A percentile compares a stretch with the other conserved stretches of the same genome.
These are phyloP conservation scores for Apiospora kogelbergensis DNA, from an alignment of 2,329 filamentous ascomycete species.

Conservation along the genomic window DNA sequence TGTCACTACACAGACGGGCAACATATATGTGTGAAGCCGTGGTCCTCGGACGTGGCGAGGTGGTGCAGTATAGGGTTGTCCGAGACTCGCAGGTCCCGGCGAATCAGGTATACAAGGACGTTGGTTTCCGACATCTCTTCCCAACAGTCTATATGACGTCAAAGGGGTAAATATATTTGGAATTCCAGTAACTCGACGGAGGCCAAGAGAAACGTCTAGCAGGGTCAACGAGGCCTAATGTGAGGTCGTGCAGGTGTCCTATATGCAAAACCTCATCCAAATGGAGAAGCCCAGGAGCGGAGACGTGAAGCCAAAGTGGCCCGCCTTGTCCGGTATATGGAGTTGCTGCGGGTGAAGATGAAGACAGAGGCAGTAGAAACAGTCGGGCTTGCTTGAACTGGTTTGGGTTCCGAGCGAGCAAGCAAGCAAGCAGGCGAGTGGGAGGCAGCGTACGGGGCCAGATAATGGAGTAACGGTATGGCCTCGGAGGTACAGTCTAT, in stretches of 20 bases:
- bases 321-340: not conserved
- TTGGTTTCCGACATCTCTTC: slow-evolving; percentile 36
- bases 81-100: slow-evolving; percentile 69
- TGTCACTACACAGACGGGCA: slow-evolving; percentile 70
- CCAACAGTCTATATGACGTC: not conserved
- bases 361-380: no score
- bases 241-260: not conserved
- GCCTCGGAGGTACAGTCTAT: slow-evolving; percentile 4
- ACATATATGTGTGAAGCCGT: slow-evolving; percentile 66
- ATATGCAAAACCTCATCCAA: not conserved
- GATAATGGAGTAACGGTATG: not conserved
- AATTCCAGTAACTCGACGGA: not conserved
- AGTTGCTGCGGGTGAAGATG: not conserved
- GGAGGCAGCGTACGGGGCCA: not conserved
- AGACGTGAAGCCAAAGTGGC: not conserved
- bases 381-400: not conserved
- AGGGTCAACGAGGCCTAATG: not conserved
- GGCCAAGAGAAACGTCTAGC: not conserved
- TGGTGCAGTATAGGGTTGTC: slow-evolving; percentile 74
- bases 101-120: slow-evolving; percentile 69
- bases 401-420: not conserved
- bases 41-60: slow-evolving; percentile 46
- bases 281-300: not conserved
- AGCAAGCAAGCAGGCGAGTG: no score
- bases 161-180: not conserved